phyloP scores from a whole-genome alignment of 140 eudicot genomes.

The Stevia rebaudiana region DNA sequence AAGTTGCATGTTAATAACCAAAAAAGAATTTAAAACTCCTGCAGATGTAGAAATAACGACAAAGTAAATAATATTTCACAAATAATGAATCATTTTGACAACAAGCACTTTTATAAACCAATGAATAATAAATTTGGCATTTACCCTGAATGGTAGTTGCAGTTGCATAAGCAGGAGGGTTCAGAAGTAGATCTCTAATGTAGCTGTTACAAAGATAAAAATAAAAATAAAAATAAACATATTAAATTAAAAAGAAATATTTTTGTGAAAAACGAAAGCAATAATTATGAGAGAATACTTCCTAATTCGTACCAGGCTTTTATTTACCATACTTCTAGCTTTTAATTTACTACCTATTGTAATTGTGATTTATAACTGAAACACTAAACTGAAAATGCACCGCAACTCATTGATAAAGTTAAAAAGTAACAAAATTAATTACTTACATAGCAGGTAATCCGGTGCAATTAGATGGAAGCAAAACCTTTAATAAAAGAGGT shows the following conservation, averaged over 20 bases:
- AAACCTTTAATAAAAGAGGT: constrained; percentile 66
- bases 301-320: background rate
- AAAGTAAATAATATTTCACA: background rate
- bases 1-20: background rate
- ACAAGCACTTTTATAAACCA: constrained; percentile 6
- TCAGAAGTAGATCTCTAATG: constrained; percentile 84
- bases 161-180: constrained; percentile 85
- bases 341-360: background rate
- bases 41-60: background rate
- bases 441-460: constrained; percentile 87
- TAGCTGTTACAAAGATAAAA: constrained; percentile 46
- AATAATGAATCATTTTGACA: constrained; percentile 1
- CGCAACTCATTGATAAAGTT: background rate
- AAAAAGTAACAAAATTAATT: constrained; percentile 12
- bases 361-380: constrained; percentile 3
- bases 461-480: constrained; percentile 78
- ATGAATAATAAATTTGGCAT: constrained; percentile 14
- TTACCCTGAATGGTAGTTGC: constrained; percentile 86
- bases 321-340: constrained; percentile 1
- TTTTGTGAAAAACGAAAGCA: background rate
- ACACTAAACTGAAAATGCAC: background rate
- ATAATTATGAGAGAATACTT: background rate
- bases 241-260: background rate
- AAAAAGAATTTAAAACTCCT: background rate
- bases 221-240: background rate